Evolutionary conservation across 1,284 basidiomycete species (phyloP), one percentile per base, ranked within the genome.

Genomic region (Cystobasidiaceae sp.): DNA sequence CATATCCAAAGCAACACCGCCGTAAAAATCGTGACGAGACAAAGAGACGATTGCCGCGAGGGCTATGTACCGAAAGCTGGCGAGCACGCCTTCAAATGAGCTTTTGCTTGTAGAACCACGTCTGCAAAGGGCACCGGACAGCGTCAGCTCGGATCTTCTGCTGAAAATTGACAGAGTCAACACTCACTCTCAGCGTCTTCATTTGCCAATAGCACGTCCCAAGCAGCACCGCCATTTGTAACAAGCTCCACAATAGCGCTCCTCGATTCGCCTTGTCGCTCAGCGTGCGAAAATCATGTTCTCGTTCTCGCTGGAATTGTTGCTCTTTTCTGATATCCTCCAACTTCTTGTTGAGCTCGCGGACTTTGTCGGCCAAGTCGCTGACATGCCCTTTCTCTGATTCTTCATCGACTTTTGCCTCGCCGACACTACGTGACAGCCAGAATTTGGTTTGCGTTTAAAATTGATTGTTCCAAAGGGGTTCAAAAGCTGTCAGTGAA

Each of bases 311-410:
- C 80, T 98, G 93, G 76, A 96, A 99, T 77, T 96, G 91, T 80
- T 99, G 96, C 78, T 98, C 96, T 45, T 91, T 82, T 61, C 91
- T 82, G 70, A 98, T 88, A 74, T 97, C 93, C 75, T 90, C 87
- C 58, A 99, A 81, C 77, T 93, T 93, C 71, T 85, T 83, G 78
- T 97, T 98, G 64, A 99, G 81, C 71, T 97, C 93, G 32, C 90
- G 84, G 48, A 98, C 83, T 76, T 90, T 92, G 58, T 83, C 78
- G 0, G 93, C 87, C 37, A 98, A 82, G 72, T 93, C 89, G 2
- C 86, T 86, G 45, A 97, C 86, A 78, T 97, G 94, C 11, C 83
- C 83, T 17, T 87, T 82, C 79, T 96, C 92, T 68, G 70, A 74
- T 41, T 74, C 60, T 60, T 71, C 68, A 67, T 74, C 73, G 13